Percentiles rank a stretch among this genome's conserved stretches.
These are phyloP conservation scores for Mycena galericulata DNA, from an alignment of 768 basidiomycete species.

Conservation along the genomic window DNA sequence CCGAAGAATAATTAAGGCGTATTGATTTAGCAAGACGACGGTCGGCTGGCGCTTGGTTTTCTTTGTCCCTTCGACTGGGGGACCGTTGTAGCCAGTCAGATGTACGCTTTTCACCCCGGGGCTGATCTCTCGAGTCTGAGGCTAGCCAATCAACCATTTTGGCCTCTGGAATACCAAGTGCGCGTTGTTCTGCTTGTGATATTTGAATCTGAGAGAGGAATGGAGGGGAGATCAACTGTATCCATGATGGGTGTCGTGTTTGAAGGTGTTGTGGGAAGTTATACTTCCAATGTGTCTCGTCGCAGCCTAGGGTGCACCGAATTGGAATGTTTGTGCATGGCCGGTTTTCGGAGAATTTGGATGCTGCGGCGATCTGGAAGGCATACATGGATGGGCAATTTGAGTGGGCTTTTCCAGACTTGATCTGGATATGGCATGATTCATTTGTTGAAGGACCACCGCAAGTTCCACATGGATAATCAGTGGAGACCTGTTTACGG, in stretches of 20 bases:
- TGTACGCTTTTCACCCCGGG: too few species aligned
- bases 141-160: background rate
- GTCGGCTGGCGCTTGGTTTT: too few species aligned
- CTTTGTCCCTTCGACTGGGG: too few species aligned
- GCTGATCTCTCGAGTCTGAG: too few species aligned
- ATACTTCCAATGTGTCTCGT: slow-evolving; percentile 13
- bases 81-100: too few species aligned
- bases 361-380: background rate
- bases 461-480: background rate
- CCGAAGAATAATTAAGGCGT: too few species aligned
- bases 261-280: slow-evolving; percentile 7
- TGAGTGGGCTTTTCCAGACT: background rate
- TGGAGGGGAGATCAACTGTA: background rate
- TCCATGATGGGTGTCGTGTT: slow-evolving; percentile 8
- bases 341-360: background rate
- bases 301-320: background rate
- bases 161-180: slow-evolving; percentile 1
- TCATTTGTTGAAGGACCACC: background rate
- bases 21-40: too few species aligned
- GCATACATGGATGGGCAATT: background rate
- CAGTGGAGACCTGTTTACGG: background rate
- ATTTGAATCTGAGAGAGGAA: background rate
- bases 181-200: background rate
- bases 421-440: background rate
- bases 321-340: slow-evolving; percentile 2